Conservation (phyloP, 164 flowering plant genomes). For the Magnolia officinalis region DNA sequence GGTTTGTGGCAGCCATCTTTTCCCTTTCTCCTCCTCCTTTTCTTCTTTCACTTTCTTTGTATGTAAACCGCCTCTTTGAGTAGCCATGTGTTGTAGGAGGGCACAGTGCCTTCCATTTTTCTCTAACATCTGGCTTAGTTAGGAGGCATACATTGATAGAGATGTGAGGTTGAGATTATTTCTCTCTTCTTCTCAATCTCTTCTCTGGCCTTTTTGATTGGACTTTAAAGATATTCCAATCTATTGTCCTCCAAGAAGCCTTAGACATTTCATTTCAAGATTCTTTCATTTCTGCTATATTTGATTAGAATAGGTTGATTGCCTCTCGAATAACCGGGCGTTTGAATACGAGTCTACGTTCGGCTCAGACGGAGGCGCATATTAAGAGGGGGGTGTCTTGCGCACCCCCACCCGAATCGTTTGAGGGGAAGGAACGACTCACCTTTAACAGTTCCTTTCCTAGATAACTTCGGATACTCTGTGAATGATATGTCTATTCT, state of each 20-base stretch:
- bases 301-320: background rate
- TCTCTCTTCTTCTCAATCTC: background rate
- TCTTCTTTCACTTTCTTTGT: background rate
- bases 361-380: constrained; percentile 6
- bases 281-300: background rate
- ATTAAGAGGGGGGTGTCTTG: background rate
- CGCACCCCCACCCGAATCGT: background rate
- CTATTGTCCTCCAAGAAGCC: constrained; percentile 7
- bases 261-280: background rate
- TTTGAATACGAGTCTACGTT: background rate
- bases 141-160: constrained; percentile 1
- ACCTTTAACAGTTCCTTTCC: constrained; percentile 2
- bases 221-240: background rate
- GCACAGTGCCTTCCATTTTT: background rate
- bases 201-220: background rate
- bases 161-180: background rate
- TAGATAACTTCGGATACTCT: constrained; percentile 1
- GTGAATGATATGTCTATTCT: no score
- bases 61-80: background rate
- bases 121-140: constrained; percentile 5
- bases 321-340: constrained; percentile 7
- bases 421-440: constrained; percentile 3
- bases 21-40: background rate
- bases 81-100: background rate
- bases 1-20: background rate